Evolutionary conservation across 1,139 yeast species (phyloP).

Genomic region (Taphrina flavorubra): DNA sequence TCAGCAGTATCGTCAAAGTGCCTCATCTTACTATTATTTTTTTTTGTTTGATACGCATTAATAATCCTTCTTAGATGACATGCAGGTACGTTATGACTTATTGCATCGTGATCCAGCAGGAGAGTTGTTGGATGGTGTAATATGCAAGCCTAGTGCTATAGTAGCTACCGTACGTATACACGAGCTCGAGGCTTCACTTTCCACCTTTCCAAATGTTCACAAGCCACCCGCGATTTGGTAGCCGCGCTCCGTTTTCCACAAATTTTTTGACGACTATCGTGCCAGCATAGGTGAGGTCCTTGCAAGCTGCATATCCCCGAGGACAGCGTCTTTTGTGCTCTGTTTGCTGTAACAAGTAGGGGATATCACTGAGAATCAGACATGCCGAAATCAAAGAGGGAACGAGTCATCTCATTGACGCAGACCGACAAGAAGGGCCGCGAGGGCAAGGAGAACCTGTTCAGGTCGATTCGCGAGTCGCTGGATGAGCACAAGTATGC

Average conservation of each 20-base stretch:
- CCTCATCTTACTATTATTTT: not conserved
- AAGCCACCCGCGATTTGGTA: not conserved
- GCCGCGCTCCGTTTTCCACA: slow-evolving; percentile 16
- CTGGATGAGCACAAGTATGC: slow-evolving; percentile 73
- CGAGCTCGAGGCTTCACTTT: too few relatives aligned
- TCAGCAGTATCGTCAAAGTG: not conserved
- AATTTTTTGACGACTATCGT: slow-evolving; percentile 10
- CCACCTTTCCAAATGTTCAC: too few relatives aligned
- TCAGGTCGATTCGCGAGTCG: slow-evolving; percentile 83
- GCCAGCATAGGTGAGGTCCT: not conserved
- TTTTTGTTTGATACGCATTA: too few relatives aligned
- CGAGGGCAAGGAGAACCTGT: slow-evolving; percentile 87
- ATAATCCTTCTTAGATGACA: too few relatives aligned
- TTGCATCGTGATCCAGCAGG: too few relatives aligned
- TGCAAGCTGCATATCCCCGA: too few relatives aligned
- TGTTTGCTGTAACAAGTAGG: too few relatives aligned
- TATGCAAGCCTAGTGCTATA: too few relatives aligned
- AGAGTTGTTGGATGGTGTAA: too few relatives aligned
- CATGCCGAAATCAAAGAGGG: slow-evolving; percentile 96
- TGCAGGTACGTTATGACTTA: too few relatives aligned
- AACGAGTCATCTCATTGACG: slow-evolving; percentile 91
- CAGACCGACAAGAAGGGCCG: slow-evolving; percentile 95
- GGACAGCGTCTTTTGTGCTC: too few relatives aligned
- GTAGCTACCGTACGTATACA: too few relatives aligned
- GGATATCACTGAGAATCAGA: not conserved